Base-by-base conservation (phyloP, 208 protist species). In the Kentomonas sorsogonicus region DNA sequence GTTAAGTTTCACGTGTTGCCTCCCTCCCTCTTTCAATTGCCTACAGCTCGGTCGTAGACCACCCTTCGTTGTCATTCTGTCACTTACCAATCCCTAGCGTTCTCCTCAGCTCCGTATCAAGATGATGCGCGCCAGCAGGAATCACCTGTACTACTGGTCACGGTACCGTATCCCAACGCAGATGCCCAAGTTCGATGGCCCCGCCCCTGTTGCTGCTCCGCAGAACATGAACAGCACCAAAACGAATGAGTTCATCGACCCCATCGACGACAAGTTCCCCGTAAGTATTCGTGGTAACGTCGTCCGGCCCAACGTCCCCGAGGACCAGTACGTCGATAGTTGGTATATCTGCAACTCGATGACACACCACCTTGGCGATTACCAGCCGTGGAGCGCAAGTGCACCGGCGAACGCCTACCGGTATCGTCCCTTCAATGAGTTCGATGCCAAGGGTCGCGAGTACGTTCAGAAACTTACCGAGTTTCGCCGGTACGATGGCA, bases 201-300 rank as follows among this genome's bases (percentile, higher is more conserved):
- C 87, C 1, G 77, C 87, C 15, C 87, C 87, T 2, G 75, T 92
- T 15, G 80, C 83, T 2, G 87, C 87, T 1, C 87, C 87, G 29
- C 87, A 94, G 51, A 94, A 86, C 67, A 94, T 94, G 87, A 94
- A 94, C 63, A 91, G 74, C 60, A 94, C 80, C 25, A 91, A 91
- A 60, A 90, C 83, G 3, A 91, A 90, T 53, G 84, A 90, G 71
- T 94, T 88, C 62, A 90, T 94, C 45, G 87, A 94, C 60, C 87
- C 87, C 3, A 90, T 94, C 44, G 83, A 94, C 53, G 87, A 94
- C 57, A 91, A 90, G 46, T 94, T 94, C 44, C 87, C 87, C 5
- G 56, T 86, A 10, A 86, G 77, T 25, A 94, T 94, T 48, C 77
- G 87, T 27, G 87, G 87, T 29, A 79, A 78, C 25, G 33, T 90